Base-by-base conservation (phyloP, 2,329 filamentous ascomycete genomes). In the Colletotrichum navitas region DNA sequence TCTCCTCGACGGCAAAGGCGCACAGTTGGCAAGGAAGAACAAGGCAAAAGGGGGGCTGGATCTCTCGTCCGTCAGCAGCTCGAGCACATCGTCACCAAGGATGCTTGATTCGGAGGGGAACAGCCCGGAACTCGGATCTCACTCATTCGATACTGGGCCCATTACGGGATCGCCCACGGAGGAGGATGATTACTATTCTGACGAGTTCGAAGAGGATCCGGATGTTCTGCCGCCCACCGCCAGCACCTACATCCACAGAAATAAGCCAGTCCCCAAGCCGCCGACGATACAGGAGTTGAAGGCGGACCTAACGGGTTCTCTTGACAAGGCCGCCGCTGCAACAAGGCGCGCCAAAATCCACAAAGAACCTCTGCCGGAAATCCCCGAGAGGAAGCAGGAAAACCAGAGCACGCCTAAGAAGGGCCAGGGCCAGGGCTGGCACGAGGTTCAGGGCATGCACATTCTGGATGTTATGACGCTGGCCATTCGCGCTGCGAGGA, bases 201-300 rank as follows among this genome's bases (percentile, higher is more conserved):
- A 90, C 54, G 89, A 91, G 64, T 88, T 89, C 77, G 88, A 89
- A 41, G 89, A 92, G 70, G 93, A 94, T 71, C 88, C 90, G 39
- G 88, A 92, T 72, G 95, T 99, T 90, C 90, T 98, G 4, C 95
- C 96, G n/a, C 96, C 96, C 0, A 99, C 96, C 0, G 94, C 95
- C 51, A 98, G 95, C 86, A 99, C 96, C 3, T 99, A 98, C 81
- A 94, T 93, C 75, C 91, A 94, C 77, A 92, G 93, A 76, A 92
- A 94, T 72, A 93, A 94, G 77, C 91, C 92, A 68, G 87, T 97
- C 29, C 90, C 94, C 14, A 95, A 93, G 62, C 94, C 95, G 49
- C 96, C 96, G 11, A 93, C 96, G 71, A 90, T 95, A 74, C 86
- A 90, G 60, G 91, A 95, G 73, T 87, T 99, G 68, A 93, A 95